phyloP scores from a whole-genome alignment of 2,329 filamentous ascomycete species.

The Calycina marina region DNA sequence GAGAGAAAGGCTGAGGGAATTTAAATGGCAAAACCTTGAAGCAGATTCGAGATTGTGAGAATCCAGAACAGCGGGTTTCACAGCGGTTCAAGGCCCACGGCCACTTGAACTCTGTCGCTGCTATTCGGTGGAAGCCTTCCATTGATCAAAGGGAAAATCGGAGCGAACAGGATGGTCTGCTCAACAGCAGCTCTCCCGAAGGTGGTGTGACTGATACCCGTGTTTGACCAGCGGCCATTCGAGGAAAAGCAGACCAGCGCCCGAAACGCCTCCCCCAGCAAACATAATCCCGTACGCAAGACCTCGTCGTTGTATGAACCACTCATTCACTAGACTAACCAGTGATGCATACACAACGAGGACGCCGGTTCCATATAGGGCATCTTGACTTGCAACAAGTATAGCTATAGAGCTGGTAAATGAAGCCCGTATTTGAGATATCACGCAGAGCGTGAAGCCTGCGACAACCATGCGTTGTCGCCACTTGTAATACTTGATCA shows the following conservation, averaged over 20 bases:
- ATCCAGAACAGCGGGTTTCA: too few relatives aligned
- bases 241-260: too few relatives aligned
- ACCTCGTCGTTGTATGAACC: conserved; percentile 42
- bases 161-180: too few relatives aligned
- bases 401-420: conserved; percentile 37
- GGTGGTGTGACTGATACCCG: too few relatives aligned
- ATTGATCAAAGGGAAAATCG: conserved; percentile 17
- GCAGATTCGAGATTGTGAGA: too few relatives aligned
- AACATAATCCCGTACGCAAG: conserved; percentile 49
- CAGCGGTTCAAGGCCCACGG: too few relatives aligned
- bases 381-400: conserved; percentile 43
- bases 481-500: conserved; percentile 25
- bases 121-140: conserved; percentile 30
- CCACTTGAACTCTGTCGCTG: too few relatives aligned
- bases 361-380: conserved; percentile 43
- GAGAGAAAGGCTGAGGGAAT: too few relatives aligned
- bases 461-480: conserved; percentile 17
- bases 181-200: too few relatives aligned
- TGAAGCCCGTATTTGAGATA: conserved; percentile 25
- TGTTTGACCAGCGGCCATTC: too few relatives aligned
- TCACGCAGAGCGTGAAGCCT: conserved; percentile 16
- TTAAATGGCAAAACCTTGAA: too few relatives aligned
- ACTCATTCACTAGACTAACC: conserved; percentile 43
- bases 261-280: too few relatives aligned
- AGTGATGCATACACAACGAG: conserved; percentile 39